Percentiles rank a stretch among this genome's conserved stretches.
These are phyloP conservation scores for Debaryomyces sp. DNA, from an alignment of 1,139 yeast species.

Conservation along the genomic window DNA sequence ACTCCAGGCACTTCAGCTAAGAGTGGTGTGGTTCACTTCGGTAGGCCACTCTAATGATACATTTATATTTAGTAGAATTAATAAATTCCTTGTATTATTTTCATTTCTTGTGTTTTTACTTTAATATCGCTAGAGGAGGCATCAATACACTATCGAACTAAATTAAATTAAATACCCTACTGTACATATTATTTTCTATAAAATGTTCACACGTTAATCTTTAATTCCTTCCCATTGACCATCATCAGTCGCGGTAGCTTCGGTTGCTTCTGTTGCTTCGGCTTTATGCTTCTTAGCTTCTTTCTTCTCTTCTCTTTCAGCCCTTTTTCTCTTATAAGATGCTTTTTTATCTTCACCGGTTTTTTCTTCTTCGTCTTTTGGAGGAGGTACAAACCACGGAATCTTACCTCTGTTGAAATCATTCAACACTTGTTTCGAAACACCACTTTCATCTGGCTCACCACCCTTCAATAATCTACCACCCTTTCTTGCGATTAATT, in stretches of 20 bases:
- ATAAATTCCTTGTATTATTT: not conserved
- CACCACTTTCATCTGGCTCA: slow-evolving; percentile 95
- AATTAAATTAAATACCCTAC: slow-evolving; percentile 11
- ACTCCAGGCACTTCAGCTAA: slow-evolving; percentile 26
- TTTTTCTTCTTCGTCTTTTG: slow-evolving; percentile 62
- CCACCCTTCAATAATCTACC: slow-evolving; percentile 96
- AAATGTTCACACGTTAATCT: slow-evolving; percentile 14
- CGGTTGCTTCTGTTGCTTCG: slow-evolving; percentile 17
- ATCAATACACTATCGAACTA: slow-evolving; percentile 5
- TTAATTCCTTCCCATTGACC: slow-evolving; percentile 27
- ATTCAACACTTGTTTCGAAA: slow-evolving; percentile 85
- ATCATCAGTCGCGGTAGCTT: slow-evolving; percentile 19
- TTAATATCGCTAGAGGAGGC: slow-evolving; percentile 4
- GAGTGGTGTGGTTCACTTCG: slow-evolving; percentile 34
- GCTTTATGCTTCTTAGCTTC: slow-evolving; percentile 18
- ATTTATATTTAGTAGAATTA: slow-evolving; percentile 1
- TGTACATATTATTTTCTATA: slow-evolving; percentile 10
- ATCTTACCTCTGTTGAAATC: slow-evolving; percentile 97
- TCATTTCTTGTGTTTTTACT: slow-evolving; percentile 1
- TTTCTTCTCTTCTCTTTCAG: slow-evolving; percentile 38
- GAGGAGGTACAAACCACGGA: slow-evolving; percentile 98
- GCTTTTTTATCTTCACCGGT: slow-evolving; percentile 61
- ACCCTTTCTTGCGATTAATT: slow-evolving; percentile 85
- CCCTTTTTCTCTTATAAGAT: slow-evolving; percentile 53
- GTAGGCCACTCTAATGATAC: slow-evolving; percentile 29